Conservation (phyloP, 257 asterid species). For the Solanum dulcamara region DNA sequence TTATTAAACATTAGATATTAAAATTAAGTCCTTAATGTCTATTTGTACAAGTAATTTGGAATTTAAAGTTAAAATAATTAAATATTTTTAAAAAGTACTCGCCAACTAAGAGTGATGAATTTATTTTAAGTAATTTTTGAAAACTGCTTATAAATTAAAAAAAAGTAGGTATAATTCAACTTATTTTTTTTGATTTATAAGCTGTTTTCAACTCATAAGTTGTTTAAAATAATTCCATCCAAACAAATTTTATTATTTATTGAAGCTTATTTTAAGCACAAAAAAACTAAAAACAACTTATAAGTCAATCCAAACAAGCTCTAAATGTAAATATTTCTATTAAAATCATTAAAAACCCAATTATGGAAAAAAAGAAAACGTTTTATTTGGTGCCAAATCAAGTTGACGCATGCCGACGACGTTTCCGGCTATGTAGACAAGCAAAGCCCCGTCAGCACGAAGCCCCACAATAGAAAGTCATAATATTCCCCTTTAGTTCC, state of each 20-base stretch:
- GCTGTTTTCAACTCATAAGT: no score
- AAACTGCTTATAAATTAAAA: no score
- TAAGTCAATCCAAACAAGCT: no score
- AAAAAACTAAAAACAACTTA: no score
- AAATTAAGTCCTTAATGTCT: background rate
- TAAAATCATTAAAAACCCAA: background rate
- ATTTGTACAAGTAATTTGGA: background rate
- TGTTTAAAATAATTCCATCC: no score
- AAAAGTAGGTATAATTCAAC: no score
- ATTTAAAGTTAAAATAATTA: background rate
- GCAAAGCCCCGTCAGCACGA: constrained; percentile 20
- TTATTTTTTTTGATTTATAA: no score
- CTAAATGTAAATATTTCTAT: background rate
- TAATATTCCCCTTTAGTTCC: background rate
- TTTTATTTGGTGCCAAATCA: background rate
- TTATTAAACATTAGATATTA: background rate
- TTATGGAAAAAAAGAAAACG: background rate
- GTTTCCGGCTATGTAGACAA: constrained; percentile 9
- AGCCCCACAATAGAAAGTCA: background rate
- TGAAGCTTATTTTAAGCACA: no score
- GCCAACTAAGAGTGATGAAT: no score
- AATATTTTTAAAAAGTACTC: background rate
- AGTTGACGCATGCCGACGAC: background rate
- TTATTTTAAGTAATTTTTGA: no score
- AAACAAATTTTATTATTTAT: no score